Conservation (phyloP, 352 stramenopile genomes). For the Aphanomyces invadans region DNA sequence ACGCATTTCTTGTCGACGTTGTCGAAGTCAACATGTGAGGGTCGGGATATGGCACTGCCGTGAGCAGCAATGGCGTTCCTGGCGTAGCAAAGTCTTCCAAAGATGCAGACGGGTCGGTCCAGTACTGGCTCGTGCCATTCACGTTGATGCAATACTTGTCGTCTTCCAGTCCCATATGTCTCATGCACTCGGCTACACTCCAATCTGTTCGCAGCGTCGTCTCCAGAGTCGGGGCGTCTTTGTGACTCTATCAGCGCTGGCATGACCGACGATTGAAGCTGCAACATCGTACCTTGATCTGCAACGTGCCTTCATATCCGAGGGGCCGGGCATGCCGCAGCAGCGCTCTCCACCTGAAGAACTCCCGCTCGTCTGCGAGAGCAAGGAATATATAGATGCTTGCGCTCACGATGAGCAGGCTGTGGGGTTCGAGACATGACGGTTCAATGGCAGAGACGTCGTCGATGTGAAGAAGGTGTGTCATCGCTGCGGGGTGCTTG, state of each 20-base stretch:
- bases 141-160: slow-evolving; percentile 7
- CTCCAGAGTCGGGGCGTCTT: not conserved
- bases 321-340: not conserved
- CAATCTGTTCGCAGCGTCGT: not conserved
- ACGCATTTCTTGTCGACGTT: not conserved
- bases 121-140: not conserved
- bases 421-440: slow-evolving; percentile 3
- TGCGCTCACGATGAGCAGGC: not conserved
- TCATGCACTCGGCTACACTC: slow-evolving; percentile 1
- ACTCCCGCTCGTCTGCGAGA: not conserved
- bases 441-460: slow-evolving; percentile 6
- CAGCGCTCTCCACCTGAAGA: not conserved
- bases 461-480: not conserved
- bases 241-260: not conserved
- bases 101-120: not conserved
- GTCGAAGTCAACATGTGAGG: not conserved
- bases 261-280: not conserved
- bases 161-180: not conserved
- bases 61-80: not conserved
- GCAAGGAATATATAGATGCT: not conserved
- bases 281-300: slow-evolving; percentile 1
- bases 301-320: not conserved
- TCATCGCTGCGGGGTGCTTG: slow-evolving; percentile 2
- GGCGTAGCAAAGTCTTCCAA: slow-evolving; percentile 1
- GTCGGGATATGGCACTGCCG: not conserved